Base-by-base conservation (phyloP, 2,329 filamentous ascomycete species). In the Rhynchosporium agropyri region DNA sequence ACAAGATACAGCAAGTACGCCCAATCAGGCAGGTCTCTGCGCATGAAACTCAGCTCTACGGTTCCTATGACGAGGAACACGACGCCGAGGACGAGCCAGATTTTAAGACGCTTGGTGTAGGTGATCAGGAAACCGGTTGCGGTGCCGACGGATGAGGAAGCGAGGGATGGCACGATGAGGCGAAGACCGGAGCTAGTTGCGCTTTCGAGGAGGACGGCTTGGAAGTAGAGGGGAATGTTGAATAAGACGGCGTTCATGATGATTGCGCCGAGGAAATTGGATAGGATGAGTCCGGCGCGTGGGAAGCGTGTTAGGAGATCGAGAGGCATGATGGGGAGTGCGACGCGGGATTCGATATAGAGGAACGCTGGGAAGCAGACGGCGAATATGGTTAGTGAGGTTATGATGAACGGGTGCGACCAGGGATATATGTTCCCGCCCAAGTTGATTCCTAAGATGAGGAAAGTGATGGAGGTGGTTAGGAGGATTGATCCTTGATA, bases 161-260 rank as follows among this genome's bases (percentile, higher is more conserved):
- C 82, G 31, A 86, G 68, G 0, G 86, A 85, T 4, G 88, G 86
- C 6, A 87, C 78, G 26, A 90, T 81, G 59, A 93, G 86, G 49
- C 87, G 84, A 33, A 92, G 82, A n/a, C 90, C 90, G 0, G 89
- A 91, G 29, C 81, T 79, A 0, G 89, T 91, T 15, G 90, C 87
- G 5, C 81, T 83, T 63, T 88, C 86, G 58, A 89, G 81, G 54
- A 90, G 85, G 31, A 91, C 89, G 43, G 87, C 88, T 73, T 91
- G 89, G 77, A 91, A 92, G 78, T 88, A 93, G 7, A 62, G 33
- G 6, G 60, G 60, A 10, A 62, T 62, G 28, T 62, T 62, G 53
- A 62, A 62, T 36, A 84, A 70, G 53, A 87, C 79, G 8, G 84
- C 80, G 68, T 85, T 86, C 56, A 79, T 72, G 10, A 87, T 72